phyloP scores from a whole-genome alignment of 345 rosid genomes.

The Erucastrum elatum region DNA sequence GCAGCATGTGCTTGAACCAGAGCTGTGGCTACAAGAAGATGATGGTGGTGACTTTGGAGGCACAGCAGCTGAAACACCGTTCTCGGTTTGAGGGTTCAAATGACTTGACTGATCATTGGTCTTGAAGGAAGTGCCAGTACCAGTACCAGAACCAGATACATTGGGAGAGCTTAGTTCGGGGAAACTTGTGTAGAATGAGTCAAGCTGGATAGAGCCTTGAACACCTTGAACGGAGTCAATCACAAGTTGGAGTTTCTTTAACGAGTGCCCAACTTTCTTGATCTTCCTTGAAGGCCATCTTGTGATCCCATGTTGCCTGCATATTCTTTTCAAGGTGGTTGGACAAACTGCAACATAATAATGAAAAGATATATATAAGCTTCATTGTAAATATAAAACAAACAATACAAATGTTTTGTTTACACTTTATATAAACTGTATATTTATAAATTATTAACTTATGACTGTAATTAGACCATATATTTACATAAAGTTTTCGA shows the following conservation, averaged over 20 bases:
- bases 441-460: too few relatives aligned
- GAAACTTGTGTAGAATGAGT: constrained; percentile 82
- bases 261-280: constrained; percentile 93
- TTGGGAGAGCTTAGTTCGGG: constrained; percentile 77
- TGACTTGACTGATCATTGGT: constrained; percentile 40
- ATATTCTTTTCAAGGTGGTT: constrained; percentile 92
- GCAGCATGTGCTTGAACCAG: constrained; percentile 70
- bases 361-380: background rate
- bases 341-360: constrained; percentile 80
- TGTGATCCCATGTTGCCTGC: constrained; percentile 87
- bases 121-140: constrained; percentile 34
- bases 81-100: constrained; percentile 45
- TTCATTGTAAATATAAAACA: too few relatives aligned
- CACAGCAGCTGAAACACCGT: constrained; percentile 37
- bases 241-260: constrained; percentile 90
- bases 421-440: too few relatives aligned
- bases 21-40: constrained; percentile 80
- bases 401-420: too few relatives aligned
- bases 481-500: too few relatives aligned
- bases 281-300: constrained; percentile 97
- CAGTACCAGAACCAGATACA: constrained; percentile 30
- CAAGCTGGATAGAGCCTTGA: constrained; percentile 76
- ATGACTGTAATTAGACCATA: too few relatives aligned
- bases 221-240: constrained; percentile 93
- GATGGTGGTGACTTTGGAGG: constrained; percentile 59